A percentile compares a stretch with the other conserved stretches of the same genome.
phyloP scores from a whole-genome alignment of 23 red algal species.

The Gracilaria caudata region DNA sequence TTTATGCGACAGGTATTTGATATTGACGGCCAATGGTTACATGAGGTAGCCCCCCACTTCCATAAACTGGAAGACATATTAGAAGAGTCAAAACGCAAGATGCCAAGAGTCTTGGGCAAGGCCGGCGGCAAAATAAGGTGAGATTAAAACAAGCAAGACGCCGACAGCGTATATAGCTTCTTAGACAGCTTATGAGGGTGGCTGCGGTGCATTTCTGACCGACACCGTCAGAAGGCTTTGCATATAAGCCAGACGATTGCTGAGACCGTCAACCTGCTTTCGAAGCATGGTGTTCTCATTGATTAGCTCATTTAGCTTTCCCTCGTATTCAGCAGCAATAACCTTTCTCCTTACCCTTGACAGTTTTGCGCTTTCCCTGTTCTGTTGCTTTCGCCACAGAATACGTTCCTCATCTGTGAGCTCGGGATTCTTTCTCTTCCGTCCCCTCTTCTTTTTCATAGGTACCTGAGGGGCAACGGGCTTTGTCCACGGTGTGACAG shows the following conservation, averaged over 20 bases:
- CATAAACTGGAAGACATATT: constrained; percentile 79
- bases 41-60: constrained; percentile 81
- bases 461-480: constrained; percentile 8
- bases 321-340: constrained; percentile 66
- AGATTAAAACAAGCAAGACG: background rate
- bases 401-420: constrained; percentile 70
- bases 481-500: background rate
- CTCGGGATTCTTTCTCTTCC: constrained; percentile 73
- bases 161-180: background rate
- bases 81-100: constrained; percentile 63
- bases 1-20: constrained; percentile 88
- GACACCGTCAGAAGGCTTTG: constrained; percentile 68
- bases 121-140: constrained; percentile 22
- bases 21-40: constrained; percentile 80
- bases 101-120: constrained; percentile 65
- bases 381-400: constrained; percentile 64
- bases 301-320: constrained; percentile 36
- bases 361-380: constrained; percentile 72
- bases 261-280: constrained; percentile 60
- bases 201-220: constrained; percentile 24
- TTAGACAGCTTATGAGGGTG: background rate
- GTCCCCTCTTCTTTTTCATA: constrained; percentile 55
- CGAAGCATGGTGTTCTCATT: constrained; percentile 45
- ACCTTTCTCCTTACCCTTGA: constrained; percentile 70
- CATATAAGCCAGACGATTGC: constrained; percentile 54